Evolutionary conservation across 176 grass and related monocot genomes (phyloP), one percentile per base, ranked within the genome.

Genomic region (Aegilops longissima): DNA sequence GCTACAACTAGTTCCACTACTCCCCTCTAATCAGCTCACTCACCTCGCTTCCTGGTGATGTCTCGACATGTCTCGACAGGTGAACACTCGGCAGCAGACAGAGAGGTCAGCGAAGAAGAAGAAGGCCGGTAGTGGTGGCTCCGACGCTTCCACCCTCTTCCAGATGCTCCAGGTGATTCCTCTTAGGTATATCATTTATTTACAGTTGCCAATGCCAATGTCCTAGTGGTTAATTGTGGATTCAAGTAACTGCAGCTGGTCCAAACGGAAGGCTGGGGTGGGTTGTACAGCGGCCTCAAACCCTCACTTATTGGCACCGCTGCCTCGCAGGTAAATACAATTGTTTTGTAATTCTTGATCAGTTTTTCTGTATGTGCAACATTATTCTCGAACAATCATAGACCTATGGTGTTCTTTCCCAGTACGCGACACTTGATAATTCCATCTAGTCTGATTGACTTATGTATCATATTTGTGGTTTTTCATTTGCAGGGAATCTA

Each of bases 11-110:
- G n/a, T 34, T 2, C 58, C n/a, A 38, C 2, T 21, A 27, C 36
- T 14, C 47, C 42, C 7, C 12, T 25, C 58, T 30, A 47, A 14
- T 61, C 82, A 1, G 40, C 56, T 47, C 66, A 42, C 61, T 49
- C 6, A 4, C 61, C 9, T 30, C 17, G 5, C 54, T 20, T 35
- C 35, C 25, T 7, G 67, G 76, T 78, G 44, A 59, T 70, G 78
- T 29, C 9, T 24, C 31, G n/a, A 66, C 27, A 27, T 27, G 27
- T 27, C 27, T 27, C 27, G 27, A 5, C 45, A 98, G 96, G 96
- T 98, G 63, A 98, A 98, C 80, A 98, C 94, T 80, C 87, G 94
- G 79, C 94, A 98, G 72, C 97, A 98, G 87, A 98, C 97, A 2
- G 94, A 98, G 87, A 96, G 97, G 83, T 90, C 87, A 30, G 88